These are phyloP conservation scores for Serendipita sp. DNA, from an alignment of 768 basidiomycete genomes.

Conservation along the genomic window DNA sequence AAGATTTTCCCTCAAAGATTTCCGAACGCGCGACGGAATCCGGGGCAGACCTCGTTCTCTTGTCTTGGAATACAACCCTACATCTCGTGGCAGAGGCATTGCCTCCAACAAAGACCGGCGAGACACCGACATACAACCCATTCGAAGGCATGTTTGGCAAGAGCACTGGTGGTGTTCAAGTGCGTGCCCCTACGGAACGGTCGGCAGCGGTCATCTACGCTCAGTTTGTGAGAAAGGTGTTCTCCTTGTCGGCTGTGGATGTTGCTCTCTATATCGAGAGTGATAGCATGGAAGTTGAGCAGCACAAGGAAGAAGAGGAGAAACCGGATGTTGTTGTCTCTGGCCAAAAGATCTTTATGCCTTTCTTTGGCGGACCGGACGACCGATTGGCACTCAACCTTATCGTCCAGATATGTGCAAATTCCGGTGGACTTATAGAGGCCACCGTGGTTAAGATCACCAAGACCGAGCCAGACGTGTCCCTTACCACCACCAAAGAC, in stretches of 20 bases:
- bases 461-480: slow-evolving; percentile 24
- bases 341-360: slow-evolving; percentile 51
- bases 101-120: slow-evolving; percentile 20
- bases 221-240: slow-evolving; percentile 72
- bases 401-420: slow-evolving; percentile 60
- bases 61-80: slow-evolving; percentile 47
- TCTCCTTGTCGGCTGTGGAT: slow-evolving; percentile 51
- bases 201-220: slow-evolving; percentile 47
- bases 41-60: slow-evolving; percentile 54
- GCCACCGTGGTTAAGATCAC: slow-evolving; percentile 59
- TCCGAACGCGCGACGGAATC: slow-evolving; percentile 38
- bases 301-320: slow-evolving; percentile 7
- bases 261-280: slow-evolving; percentile 79
- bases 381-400: slow-evolving; percentile 73
- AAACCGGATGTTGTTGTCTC: slow-evolving; percentile 13
- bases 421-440: slow-evolving; percentile 29
- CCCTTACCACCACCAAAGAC: background rate
- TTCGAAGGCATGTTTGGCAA: slow-evolving; percentile 66
- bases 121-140: slow-evolving; percentile 30
- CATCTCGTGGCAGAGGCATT: background rate
- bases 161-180: slow-evolving; percentile 17
- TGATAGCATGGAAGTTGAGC: slow-evolving; percentile 24
- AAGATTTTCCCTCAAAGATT: slow-evolving; percentile 55
- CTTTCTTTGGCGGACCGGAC: slow-evolving; percentile 91
- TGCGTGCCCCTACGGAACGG: slow-evolving; percentile 23